Conservation (phyloP, 2,329 filamentous ascomycete genomes). For the Nemania diffusa region DNA sequence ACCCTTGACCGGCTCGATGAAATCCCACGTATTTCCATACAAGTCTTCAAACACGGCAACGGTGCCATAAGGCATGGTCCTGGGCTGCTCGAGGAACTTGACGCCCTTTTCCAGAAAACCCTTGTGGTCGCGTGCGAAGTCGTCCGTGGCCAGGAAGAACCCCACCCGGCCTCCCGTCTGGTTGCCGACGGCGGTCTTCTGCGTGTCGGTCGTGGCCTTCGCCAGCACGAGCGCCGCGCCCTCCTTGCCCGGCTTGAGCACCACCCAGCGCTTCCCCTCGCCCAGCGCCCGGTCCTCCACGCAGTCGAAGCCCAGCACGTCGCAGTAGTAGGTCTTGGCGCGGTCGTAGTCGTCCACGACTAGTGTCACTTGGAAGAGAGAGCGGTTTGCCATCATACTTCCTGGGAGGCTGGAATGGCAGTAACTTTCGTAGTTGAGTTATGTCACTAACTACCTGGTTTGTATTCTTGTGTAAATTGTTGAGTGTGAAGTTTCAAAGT, state of each 20-base stretch:
- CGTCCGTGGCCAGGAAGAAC: constrained; percentile 33
- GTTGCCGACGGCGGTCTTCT: constrained; percentile 24
- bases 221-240: constrained; percentile 30
- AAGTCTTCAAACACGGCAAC: constrained; percentile 32
- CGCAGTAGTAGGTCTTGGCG: constrained; percentile 35
- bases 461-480: not conserved
- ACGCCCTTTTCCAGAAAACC: constrained; percentile 24
- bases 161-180: constrained; percentile 31
- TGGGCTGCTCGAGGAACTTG: constrained; percentile 30
- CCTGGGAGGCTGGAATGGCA: not conserved
- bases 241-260: constrained; percentile 24
- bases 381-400: constrained; percentile 22
- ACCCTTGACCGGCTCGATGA: constrained; percentile 19
- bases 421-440: not conserved
- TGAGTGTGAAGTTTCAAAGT: not conserved
- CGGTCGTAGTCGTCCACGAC: constrained; percentile 33
- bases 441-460: not conserved
- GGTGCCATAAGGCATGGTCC: constrained; percentile 30
- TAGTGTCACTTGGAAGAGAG: constrained; percentile 32
- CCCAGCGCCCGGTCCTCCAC: constrained; percentile 25
- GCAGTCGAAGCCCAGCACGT: constrained; percentile 28
- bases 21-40: constrained; percentile 34
- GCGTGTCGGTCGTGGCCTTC: constrained; percentile 25
- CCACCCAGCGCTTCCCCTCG: constrained; percentile 31
- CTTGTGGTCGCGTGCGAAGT: constrained; percentile 29